Base-by-base conservation (phyloP, 1,284 basidiomycete genomes). In the Cutaneotrichosporon sp. region DNA sequence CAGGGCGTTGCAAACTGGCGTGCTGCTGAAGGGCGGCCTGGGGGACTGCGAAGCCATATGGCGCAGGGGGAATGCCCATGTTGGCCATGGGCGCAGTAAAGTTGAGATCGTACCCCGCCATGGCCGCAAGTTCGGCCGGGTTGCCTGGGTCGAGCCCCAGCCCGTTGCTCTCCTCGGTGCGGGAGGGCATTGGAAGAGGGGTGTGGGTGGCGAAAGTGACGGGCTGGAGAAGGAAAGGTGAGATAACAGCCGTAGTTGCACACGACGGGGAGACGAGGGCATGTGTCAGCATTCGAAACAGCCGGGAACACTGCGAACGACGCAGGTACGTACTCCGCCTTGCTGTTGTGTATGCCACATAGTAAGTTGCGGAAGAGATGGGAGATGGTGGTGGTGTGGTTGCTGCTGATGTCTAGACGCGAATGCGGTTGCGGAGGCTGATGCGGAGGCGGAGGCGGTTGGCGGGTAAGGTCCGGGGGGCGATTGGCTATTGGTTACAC, bases 301-400 rank as follows among this genome's bases (percentile, higher is more conserved):
- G 14, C 4, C 10, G 26, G 26, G 26, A 30, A 30, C 26, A 30
- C 26, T 30, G 26, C 26, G 26, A 30, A 10, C 10, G 26, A 7
- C 26, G 26, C 26, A 30, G 26, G 26, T 3, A 40, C 54, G 48
- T 18, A 51, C 54, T 18, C 54, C 54, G 43, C 41, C 38, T 26
- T 41, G 49, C 15, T 55, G 54, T 22, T 55, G 54, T 4, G 36
- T 44, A 41, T 49, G 50, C 54, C 54, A 55, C 54, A 55, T 55
- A 33, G 13, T 18, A 30, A 7, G 26, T 7, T 30, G 26, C 5
- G 5, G 26, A 30, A 30, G 26, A 30, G 26, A 30, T 5, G 26
- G 5, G 26, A 10, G 26, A 7, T 30, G 26, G 26, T 30, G 26
- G 26, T 30, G n/a, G n/a, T n/a, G n/a, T n/a, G n/a, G n/a, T n/a